A percentile compares a stretch with the other conserved stretches of the same genome.
These are phyloP conservation scores for Inga oerstediana DNA, from an alignment of 306 rosid species.

Conservation along the genomic window DNA sequence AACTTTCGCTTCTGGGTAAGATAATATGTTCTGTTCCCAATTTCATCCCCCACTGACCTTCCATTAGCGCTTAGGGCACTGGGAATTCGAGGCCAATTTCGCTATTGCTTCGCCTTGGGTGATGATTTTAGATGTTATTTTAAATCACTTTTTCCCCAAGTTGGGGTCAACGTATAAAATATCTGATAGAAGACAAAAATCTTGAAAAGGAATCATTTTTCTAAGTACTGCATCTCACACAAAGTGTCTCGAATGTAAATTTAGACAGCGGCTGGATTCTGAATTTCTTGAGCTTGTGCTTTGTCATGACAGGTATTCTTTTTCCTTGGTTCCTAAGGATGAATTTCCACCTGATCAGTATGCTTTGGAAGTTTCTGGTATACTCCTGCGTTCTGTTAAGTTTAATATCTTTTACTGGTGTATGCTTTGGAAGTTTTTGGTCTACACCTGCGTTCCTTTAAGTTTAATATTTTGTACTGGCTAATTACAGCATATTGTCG, in stretches of 20 bases:
- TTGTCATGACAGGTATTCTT: conserved; percentile 71
- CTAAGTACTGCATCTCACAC: conserved; percentile 4
- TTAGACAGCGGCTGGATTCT: conserved; percentile 25
- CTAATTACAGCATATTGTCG: conserved; percentile 10
- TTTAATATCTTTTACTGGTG: not conserved
- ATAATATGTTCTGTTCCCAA: not conserved
- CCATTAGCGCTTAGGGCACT: not conserved
- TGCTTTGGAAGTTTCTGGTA: conserved; percentile 73
- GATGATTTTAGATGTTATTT: conserved; percentile 6
- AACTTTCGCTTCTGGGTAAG: conserved; percentile 79
- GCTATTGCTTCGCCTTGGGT: not conserved
- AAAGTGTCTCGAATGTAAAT: conserved; percentile 11
- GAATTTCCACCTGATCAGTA: conserved; percentile 72
- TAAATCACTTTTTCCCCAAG: not conserved
- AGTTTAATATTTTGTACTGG: conserved; percentile 20
- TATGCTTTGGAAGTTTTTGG: conserved; percentile 72
- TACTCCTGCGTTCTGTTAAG: not conserved
- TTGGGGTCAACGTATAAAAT: not conserved
- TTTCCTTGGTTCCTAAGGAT: conserved; percentile 71
- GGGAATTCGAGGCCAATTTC: not conserved
- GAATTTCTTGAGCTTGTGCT: conserved; percentile 29
- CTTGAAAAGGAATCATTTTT: conserved; percentile 8
- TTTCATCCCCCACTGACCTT: not conserved
- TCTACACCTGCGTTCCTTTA: conserved; percentile 39
- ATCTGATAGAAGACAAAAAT: not conserved